Evolutionary conservation across 805 yeast genomes (phyloP).

Genomic region (Blastobotrys robertii): DNA sequence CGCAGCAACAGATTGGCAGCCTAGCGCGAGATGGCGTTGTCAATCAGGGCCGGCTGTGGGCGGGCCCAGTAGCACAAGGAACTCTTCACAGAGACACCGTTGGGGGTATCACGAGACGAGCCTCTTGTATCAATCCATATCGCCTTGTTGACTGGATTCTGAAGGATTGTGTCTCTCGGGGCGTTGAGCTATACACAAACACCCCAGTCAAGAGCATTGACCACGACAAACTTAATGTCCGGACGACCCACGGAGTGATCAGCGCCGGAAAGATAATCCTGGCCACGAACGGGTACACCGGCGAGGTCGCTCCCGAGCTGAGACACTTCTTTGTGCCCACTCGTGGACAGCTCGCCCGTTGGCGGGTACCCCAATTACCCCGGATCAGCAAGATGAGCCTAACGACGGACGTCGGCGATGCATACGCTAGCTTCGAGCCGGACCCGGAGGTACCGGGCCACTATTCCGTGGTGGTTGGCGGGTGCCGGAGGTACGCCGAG

Average conservation of each 20-base stretch:
- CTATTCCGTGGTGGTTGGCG: conserved; percentile 13
- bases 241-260: conserved; percentile 17
- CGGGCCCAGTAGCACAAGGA: conserved; percentile 10
- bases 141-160: conserved; percentile 30
- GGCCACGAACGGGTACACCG: conserved; percentile 32
- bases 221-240: neutral
- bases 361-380: conserved; percentile 1
- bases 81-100: conserved; percentile 11
- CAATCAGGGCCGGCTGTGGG: conserved; percentile 5
- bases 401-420: conserved; percentile 9
- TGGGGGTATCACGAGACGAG: conserved; percentile 31
- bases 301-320: conserved; percentile 1
- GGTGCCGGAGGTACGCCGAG: conserved; percentile 9
- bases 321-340: conserved; percentile 17
- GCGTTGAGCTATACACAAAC: conserved; percentile 35
- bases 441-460: conserved; percentile 3
- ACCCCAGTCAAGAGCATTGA: conserved; percentile 30
- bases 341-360: conserved; percentile 22
- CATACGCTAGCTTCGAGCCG: conserved; percentile 11
- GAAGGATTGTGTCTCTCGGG: conserved; percentile 25
- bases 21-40: neutral
- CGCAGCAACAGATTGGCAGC: conserved; percentile 10
- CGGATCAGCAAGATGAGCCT: conserved; percentile 3
- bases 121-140: conserved; percentile 39
- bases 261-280: conserved; percentile 29